A percentile compares a stretch with the other conserved stretches of the same genome.
Evolutionary conservation across 352 stramenopile species (phyloP).

Genomic region (Phytophthora pistaciae): DNA sequence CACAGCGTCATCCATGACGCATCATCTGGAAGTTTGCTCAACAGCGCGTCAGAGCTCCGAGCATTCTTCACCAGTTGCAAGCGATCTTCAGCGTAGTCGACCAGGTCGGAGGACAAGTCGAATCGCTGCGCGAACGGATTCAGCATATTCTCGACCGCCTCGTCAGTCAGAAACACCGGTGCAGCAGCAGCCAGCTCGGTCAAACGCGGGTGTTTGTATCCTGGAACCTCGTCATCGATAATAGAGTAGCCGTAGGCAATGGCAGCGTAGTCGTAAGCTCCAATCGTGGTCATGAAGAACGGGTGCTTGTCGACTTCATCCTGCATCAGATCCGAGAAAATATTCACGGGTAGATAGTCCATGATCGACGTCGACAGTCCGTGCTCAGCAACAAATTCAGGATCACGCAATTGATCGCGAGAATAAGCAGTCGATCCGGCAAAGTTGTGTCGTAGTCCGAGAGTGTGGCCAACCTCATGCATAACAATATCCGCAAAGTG

Average conservation of each 20-base stretch:
- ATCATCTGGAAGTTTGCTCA: slow-evolving; percentile 58
- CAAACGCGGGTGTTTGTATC: slow-evolving; percentile 50
- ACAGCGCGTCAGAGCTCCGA: slow-evolving; percentile 37
- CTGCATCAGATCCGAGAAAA: slow-evolving; percentile 74
- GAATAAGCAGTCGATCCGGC: slow-evolving; percentile 62
- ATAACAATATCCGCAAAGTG: slow-evolving; percentile 86
- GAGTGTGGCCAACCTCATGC: slow-evolving; percentile 91
- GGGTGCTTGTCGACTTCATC: slow-evolving; percentile 44
- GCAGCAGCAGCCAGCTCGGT: slow-evolving; percentile 48
- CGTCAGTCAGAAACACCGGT: slow-evolving; percentile 75
- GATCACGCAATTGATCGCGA: slow-evolving; percentile 62
- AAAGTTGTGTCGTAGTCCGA: slow-evolving; percentile 91
- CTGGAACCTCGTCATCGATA: slow-evolving; percentile 53
- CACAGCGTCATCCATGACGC: slow-evolving; percentile 63
- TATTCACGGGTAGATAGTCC: slow-evolving; percentile 89
- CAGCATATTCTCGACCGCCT: slow-evolving; percentile 45
- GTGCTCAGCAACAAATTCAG: slow-evolving; percentile 54
- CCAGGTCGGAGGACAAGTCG: slow-evolving; percentile 65
- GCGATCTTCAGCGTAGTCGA: slow-evolving; percentile 65
- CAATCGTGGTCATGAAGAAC: slow-evolving; percentile 80
- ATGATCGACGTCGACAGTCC: slow-evolving; percentile 81
- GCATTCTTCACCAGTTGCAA: slow-evolving; percentile 57
- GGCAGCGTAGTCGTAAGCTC: slow-evolving; percentile 80
- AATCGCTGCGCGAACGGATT: slow-evolving; percentile 68
- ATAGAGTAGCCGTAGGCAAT: slow-evolving; percentile 89